Evolutionary conservation across 2,329 filamentous ascomycete genomes (phyloP).

Genomic region (Cladosporium sp.): DNA sequence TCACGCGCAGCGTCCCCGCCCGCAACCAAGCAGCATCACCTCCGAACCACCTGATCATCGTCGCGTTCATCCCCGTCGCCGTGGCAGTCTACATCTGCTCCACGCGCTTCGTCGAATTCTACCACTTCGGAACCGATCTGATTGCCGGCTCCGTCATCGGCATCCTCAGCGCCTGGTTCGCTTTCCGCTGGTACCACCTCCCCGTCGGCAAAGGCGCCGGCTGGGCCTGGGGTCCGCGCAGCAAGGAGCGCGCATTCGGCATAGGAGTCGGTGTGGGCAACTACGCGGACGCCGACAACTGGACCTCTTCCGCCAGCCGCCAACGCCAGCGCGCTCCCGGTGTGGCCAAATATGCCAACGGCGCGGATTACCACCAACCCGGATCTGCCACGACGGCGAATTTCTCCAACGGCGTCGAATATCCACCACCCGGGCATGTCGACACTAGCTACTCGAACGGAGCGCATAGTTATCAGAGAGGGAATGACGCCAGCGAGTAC

Average conservation of each 20-base stretch:
- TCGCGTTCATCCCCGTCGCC: constrained; percentile 68
- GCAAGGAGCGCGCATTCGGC: constrained; percentile 69
- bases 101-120: constrained; percentile 82
- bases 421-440: too few relatives aligned
- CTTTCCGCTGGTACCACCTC: constrained; percentile 82
- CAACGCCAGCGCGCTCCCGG: neutral
- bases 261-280: constrained; percentile 45
- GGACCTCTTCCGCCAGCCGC: neutral
- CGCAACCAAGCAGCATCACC: constrained; percentile 74
- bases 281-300: constrained; percentile 11
- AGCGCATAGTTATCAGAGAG: too few relatives aligned
- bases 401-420: too few relatives aligned
- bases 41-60: constrained; percentile 70
- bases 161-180: constrained; percentile 63
- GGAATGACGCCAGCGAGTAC: too few relatives aligned
- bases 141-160: constrained; percentile 81
- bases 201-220: constrained; percentile 75
- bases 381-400: too few relatives aligned
- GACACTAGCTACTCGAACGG: too few relatives aligned
- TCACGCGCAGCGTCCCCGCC: constrained; percentile 25
- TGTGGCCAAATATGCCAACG: neutral
- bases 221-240: constrained; percentile 84
- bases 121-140: constrained; percentile 91
- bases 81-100: constrained; percentile 76
- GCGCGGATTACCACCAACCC: neutral